Evolutionary conservation across 164 flowering plant genomes (phyloP), one percentile per base, ranked within the genome.

Genomic region (Warburgia ugandensis): DNA sequence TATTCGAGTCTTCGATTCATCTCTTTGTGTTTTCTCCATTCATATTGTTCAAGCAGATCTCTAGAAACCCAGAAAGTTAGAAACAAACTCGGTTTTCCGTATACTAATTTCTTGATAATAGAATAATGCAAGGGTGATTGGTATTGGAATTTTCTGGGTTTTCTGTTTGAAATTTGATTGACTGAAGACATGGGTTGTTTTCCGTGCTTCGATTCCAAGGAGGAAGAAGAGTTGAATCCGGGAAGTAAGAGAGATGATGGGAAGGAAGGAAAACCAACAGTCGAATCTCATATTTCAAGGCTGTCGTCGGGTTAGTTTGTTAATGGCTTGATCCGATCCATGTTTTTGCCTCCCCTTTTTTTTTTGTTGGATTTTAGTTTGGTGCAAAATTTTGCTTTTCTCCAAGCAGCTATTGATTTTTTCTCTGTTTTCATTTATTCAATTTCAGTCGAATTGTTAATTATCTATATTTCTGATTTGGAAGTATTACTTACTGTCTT

Each of bases 181-280:
- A 37, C 60, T 37, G 53, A 23, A 49, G 54, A 51, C 20, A 69
- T 69, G 73, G 73, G 73, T 45, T 69, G 73, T 42, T 69, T 69
- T 41, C 49, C 73, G 20, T 69, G 73, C 39, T 69, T 69, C 21
- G 73, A 65, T 50, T 65, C 73, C n/a, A 65, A 50, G 50, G 68
- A 65, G 38, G 73, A 60, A 29, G 66, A 60, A 48, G 54, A 52
- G 38, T 49, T 68, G 30, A 61, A 49, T 61, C 65, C 49, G 17
- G 50, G 28, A 14, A 21, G 44, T 23, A 53, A 3, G 26, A 48
- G 60, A 33, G 69, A 64, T 14, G 66, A 50, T 20, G 26, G 35
- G 44, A 49, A 49, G 20, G 69, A 60, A 41, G 29, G 31, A 2
- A 57, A 31, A 16, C 60, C 52, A 33, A 25, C 19, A 0, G 54